Percentiles rank a stretch among this genome's conserved stretches.
Evolutionary conservation across 345 rosid species (phyloP).

Genomic region (Raphanus raphanistrum): DNA sequence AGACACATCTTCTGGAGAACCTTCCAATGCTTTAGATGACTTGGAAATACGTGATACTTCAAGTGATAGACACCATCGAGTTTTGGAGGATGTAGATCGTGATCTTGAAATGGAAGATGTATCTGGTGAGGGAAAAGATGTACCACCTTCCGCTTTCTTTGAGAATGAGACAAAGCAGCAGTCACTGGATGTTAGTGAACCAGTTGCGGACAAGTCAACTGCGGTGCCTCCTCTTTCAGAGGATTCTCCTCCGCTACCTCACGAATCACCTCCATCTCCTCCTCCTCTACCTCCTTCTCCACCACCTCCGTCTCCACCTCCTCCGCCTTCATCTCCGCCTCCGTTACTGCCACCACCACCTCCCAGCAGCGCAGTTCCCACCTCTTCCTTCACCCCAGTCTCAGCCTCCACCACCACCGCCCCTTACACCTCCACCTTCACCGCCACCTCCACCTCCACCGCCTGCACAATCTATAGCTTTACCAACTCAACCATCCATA

Average conservation of each 20-base stretch:
- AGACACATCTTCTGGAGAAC: slow-evolving; percentile 49
- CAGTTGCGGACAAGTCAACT: slow-evolving; percentile 37
- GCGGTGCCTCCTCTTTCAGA: slow-evolving; percentile 46
- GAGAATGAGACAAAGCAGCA: slow-evolving; percentile 50
- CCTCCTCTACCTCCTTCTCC: slow-evolving; percentile 71
- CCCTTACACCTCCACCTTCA: slow-evolving; percentile 34
- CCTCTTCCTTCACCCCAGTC: slow-evolving; percentile 64
- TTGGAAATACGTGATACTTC: slow-evolving; percentile 48
- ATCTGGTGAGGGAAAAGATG: slow-evolving; percentile 65
- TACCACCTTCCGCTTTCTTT: slow-evolving; percentile 38
- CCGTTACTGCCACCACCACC: slow-evolving; percentile 55
- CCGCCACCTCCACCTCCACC: slow-evolving; percentile 41
- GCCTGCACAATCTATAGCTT: slow-evolving; percentile 50
- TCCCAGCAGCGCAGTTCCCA: slow-evolving; percentile 43
- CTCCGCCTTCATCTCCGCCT: slow-evolving; percentile 45
- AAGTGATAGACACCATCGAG: slow-evolving; percentile 67
- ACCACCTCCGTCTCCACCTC: slow-evolving; percentile 51
- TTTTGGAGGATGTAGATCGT: slow-evolving; percentile 88
- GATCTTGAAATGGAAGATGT: slow-evolving; percentile 99
- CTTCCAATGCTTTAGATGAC: slow-evolving; percentile 45
- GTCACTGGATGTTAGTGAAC: slow-evolving; percentile 40
- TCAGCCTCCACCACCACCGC: slow-evolving; percentile 51
- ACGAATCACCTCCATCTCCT: slow-evolving; percentile 67
- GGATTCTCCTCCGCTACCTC: slow-evolving; percentile 63
- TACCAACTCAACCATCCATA: slow-evolving; percentile 42